Evolutionary conservation across 495 filamentous ascomycete species (phyloP).

Genomic region (Aspergillus homomorphus): DNA sequence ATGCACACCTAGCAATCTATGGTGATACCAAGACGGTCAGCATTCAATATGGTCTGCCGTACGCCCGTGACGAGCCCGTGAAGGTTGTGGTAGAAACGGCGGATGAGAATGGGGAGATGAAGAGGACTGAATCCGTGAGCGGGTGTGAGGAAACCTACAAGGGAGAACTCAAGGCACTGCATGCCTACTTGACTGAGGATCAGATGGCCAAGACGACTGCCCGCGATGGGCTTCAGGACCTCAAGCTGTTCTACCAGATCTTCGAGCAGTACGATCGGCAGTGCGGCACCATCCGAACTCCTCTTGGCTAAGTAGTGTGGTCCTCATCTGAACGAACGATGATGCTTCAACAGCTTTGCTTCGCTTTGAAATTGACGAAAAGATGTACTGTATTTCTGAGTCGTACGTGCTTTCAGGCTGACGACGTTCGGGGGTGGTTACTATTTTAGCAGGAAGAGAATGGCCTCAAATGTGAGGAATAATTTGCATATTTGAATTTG

Average conservation of each 20-base stretch:
- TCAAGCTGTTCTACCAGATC: conserved; percentile 34
- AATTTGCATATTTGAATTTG: not conserved
- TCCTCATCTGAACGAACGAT: too few relatives aligned
- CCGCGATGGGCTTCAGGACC: conserved; percentile 49
- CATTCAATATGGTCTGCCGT: conserved; percentile 53
- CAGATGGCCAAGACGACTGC: conserved; percentile 47
- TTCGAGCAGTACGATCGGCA: conserved; percentile 44
- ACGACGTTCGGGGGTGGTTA: not conserved
- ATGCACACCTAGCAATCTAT: conserved; percentile 56
- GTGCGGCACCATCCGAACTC: conserved; percentile 42
- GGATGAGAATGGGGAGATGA: conserved; percentile 30
- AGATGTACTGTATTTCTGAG: too few relatives aligned
- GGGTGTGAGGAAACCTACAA: conserved; percentile 53
- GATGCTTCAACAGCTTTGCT: too few relatives aligned
- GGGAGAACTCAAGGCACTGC: conserved; percentile 47
- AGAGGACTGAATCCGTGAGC: conserved; percentile 35
- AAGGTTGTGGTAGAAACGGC: conserved; percentile 48
- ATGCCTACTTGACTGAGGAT: conserved; percentile 41
- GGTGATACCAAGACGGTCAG: conserved; percentile 44
- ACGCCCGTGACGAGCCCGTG: conserved; percentile 46
- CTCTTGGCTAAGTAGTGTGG: conserved; percentile 28
- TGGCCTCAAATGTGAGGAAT: not conserved
- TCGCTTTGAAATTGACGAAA: too few relatives aligned
- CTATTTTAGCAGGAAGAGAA: not conserved
- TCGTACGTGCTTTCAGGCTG: not conserved